These are phyloP conservation scores for Sequoiadendron giganteum DNA, from an alignment of 75 land plant genomes.

Conservation along the genomic window DNA sequence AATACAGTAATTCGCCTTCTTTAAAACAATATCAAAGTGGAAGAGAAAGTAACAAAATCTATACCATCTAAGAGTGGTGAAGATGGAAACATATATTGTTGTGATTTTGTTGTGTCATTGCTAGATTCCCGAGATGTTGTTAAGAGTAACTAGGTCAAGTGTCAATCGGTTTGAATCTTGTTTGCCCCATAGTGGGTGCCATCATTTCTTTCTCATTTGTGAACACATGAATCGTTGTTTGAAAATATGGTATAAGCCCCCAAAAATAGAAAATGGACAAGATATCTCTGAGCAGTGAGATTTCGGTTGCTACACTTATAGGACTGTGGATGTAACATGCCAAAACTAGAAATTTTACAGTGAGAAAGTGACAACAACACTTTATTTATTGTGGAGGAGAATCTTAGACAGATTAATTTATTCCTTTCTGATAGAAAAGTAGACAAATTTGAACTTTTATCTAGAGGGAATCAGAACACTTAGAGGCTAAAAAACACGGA, in stretches of 20 bases:
- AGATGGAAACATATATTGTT: conserved; percentile 41
- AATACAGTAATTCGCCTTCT: not conserved
- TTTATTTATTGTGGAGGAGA: not conserved
- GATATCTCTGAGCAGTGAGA: not conserved
- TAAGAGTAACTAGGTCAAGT: too few species aligned
- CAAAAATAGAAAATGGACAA: not conserved
- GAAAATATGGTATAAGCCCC: not conserved
- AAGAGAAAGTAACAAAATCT: not conserved
- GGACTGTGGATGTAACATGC: not conserved
- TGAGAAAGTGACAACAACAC: not conserved
- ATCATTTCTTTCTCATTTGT: too few species aligned
- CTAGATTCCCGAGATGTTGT: too few species aligned
- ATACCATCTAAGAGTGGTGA: conserved; percentile 15
- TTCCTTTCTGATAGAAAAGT: not conserved
- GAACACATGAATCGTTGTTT: not conserved
- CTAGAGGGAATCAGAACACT: not conserved
- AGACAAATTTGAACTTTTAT: conserved; percentile 8
- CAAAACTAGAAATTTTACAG: not conserved
- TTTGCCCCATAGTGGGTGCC: too few species aligned
- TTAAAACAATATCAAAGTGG: conserved; percentile 6
- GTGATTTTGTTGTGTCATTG: too few species aligned
- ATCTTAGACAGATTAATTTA: not conserved
- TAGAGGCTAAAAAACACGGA: not conserved
- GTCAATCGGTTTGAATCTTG: too few species aligned
- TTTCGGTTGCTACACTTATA: not conserved